Percentiles rank a stretch among this genome's conserved stretches.
Evolutionary conservation across 2,329 filamentous ascomycete species (phyloP).

Genomic region (Ophiocordyceps camponoti-leonardi): DNA sequence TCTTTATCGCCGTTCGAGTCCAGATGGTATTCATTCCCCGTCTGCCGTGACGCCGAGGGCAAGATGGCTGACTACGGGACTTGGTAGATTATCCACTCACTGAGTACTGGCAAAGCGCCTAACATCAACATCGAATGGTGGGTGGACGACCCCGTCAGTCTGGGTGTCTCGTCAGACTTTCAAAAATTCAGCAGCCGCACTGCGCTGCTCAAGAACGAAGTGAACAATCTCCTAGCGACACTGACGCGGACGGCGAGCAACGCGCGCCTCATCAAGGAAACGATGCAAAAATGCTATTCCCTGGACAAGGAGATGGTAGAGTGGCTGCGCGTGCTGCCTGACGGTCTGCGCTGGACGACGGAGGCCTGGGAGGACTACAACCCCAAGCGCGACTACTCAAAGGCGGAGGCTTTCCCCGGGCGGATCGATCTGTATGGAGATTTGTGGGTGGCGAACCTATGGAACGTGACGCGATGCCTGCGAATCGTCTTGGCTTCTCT

Average conservation of each 20-base stretch:
- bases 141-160: slow-evolving; percentile 30
- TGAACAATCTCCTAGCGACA: slow-evolving; percentile 29
- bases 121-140: slow-evolving; percentile 39
- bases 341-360: slow-evolving; percentile 28
- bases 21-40: slow-evolving; percentile 27
- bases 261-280: slow-evolving; percentile 28
- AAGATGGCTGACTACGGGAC: background rate
- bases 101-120: slow-evolving; percentile 32
- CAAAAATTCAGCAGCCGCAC: slow-evolving; percentile 34
- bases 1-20: slow-evolving; percentile 41
- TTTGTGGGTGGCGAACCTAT: slow-evolving; percentile 36
- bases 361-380: slow-evolving; percentile 39
- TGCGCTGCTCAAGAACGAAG: slow-evolving; percentile 33
- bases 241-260: slow-evolving; percentile 28
- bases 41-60: background rate
- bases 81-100: slow-evolving; percentile 33
- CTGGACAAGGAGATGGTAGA: slow-evolving; percentile 31
- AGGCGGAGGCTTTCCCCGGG: slow-evolving; percentile 39
- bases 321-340: slow-evolving; percentile 32
- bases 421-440: slow-evolving; percentile 43
- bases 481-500: slow-evolving; percentile 35
- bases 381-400: slow-evolving; percentile 29
- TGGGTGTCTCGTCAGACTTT: slow-evolving; percentile 25
- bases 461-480: slow-evolving; percentile 34
- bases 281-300: slow-evolving; percentile 31